Base-by-base conservation (phyloP, 2,329 filamentous ascomycete genomes). In the Dryadomyces quercus-mongolicae region DNA sequence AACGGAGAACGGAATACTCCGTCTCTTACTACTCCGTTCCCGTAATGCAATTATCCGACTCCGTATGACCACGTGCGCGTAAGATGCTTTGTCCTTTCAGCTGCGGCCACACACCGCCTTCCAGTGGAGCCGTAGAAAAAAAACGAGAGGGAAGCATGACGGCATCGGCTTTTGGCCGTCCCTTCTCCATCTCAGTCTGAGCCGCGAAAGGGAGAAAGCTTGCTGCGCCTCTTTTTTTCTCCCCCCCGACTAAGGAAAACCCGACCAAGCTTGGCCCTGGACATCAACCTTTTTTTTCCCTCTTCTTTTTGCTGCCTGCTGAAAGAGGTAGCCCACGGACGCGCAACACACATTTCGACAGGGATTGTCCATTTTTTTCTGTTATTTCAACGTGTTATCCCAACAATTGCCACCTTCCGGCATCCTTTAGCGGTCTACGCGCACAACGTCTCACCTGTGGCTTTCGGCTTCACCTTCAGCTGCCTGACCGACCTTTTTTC, bases 211-310 rank as follows among this genome's bases (percentile, higher is more conserved):
- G 25, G 22, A 34, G 25, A 34, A 51, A 42, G 42, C 40, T 45
- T 22, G 51, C 51, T 53, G 51, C 51, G 51, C 51, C 51, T 53
- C 51, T 53, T 53, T 42, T 47, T 53, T 52, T 50, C 42, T n/a
- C 15, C 47, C 21, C n/a, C 34, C 8, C n/a, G 36, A 36, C 16
- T 12, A 40, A 12, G 8, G 10, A 40, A 12, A 20, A 18, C 18
- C 13, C 18, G 22, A 21, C 43, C 20, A 18, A 13, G 7, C 43
- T 7, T n/a, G n/a, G n/a, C n/a, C n/a, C 18, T 20, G n/a, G 15
- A n/a, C 15, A 44, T 18, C 18, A 16, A 16, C 22, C 20, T 21
- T 45, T 22, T 20, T 21, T 10, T 21, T 45, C 13, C 18, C 12
- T 46, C 44, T 46, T 22, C 22, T 22, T 20, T 20, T 46, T 6